These are phyloP conservation scores for Anthoceros angustus DNA, from an alignment of 225 moss, liverwort and hornwort genomes.

Conservation along the genomic window DNA sequence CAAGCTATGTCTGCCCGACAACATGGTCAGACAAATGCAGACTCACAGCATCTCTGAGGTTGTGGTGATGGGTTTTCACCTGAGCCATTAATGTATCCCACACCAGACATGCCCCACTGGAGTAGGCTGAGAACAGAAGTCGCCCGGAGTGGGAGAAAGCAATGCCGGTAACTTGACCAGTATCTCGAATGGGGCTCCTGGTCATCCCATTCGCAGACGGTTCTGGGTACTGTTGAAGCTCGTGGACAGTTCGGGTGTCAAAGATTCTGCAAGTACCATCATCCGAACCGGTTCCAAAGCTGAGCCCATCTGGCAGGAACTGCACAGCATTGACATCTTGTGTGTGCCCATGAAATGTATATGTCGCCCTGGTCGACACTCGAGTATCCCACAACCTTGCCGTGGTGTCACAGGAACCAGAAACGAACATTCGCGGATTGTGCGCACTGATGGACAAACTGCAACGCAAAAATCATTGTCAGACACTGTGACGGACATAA, in stretches of 20 bases:
- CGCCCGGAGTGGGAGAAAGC: constrained; percentile 68
- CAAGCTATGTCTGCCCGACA: too few species aligned
- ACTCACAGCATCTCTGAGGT: too few species aligned
- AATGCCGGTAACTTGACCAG: constrained; percentile 52
- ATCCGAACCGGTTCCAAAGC: constrained; percentile 85
- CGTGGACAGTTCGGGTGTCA: constrained; percentile 68
- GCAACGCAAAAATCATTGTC: constrained; percentile 9
- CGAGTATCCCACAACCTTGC: constrained; percentile 80
- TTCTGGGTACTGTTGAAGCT: constrained; percentile 59
- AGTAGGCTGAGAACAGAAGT: constrained; percentile 79
- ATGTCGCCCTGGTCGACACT: constrained; percentile 33
- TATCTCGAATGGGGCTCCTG: constrained; percentile 24
- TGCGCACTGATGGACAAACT: constrained; percentile 59
- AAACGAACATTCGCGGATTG: constrained; percentile 53
- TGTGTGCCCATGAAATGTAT: constrained; percentile 70
- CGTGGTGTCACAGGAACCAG: constrained; percentile 87
- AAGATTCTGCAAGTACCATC: constrained; percentile 90
- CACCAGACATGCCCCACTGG: constrained; percentile 66
- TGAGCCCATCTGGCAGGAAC: constrained; percentile 42
- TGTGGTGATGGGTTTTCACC: too few species aligned
- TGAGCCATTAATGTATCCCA: constrained; percentile 85
- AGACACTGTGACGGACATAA: too few species aligned
- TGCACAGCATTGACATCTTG: constrained; percentile 84
- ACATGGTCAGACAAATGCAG: too few species aligned
- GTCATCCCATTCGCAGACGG: constrained; percentile 19